A percentile compares a stretch with the other conserved stretches of the same genome.
phyloP scores from a whole-genome alignment of 176 grass and related monocot genomes.

The Aegilops longissima region DNA sequence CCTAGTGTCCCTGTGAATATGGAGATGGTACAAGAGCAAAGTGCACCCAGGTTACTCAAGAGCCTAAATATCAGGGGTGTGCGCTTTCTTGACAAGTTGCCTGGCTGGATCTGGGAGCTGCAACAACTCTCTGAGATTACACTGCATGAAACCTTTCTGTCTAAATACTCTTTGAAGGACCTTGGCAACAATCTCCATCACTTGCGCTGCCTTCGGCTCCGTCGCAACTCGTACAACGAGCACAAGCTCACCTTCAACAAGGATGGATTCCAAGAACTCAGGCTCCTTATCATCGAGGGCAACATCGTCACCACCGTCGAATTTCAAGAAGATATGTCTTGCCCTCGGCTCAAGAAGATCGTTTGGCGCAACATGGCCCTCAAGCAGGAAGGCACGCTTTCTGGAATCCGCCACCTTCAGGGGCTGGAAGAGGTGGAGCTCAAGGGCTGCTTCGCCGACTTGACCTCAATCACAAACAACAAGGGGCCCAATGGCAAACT shows the following conservation, averaged over 20 bases:
- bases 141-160: background rate
- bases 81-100: background rate
- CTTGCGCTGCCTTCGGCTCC: background rate
- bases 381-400: background rate
- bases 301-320: background rate
- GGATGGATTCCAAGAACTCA: background rate
- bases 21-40: background rate
- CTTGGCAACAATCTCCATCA: background rate
- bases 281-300: background rate
- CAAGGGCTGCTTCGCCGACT: background rate
- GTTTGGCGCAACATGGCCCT: too few species aligned
- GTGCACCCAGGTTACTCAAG: background rate
- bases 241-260: background rate
- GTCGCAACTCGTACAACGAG: background rate
- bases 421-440: background rate
- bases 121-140: background rate
- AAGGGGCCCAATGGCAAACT: background rate
- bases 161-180: background rate
- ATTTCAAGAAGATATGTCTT: too few species aligned
- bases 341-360: too few species aligned
- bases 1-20: background rate
- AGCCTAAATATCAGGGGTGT: background rate
- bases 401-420: background rate
- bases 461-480: background rate
- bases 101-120: background rate